Conservation (phyloP, 179 eudicot species). For the Beta macrorhiza region DNA sequence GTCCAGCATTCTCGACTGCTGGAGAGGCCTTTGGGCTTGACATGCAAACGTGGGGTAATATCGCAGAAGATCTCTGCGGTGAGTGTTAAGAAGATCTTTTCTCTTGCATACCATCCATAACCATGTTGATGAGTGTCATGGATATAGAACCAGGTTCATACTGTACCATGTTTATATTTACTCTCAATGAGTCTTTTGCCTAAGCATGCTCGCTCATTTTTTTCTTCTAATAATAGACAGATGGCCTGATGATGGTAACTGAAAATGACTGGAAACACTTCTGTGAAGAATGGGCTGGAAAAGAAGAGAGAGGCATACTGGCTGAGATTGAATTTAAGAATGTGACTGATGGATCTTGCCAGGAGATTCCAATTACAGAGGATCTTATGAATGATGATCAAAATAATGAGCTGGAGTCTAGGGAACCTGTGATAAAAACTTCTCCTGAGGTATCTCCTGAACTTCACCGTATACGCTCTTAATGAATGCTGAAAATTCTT, state of each 20-base stretch:
- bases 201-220: background rate
- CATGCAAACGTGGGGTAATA: conserved; percentile 67
- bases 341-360: conserved; percentile 40
- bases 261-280: conserved; percentile 83
- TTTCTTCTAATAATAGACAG: conserved; percentile 48
- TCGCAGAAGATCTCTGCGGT: conserved; percentile 65
- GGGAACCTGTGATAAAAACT: conserved; percentile 54
- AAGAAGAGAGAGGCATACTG: conserved; percentile 48
- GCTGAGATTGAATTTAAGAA: conserved; percentile 59
- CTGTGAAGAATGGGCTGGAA: conserved; percentile 87
- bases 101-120: background rate
- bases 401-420: conserved; percentile 48
- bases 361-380: conserved; percentile 50
- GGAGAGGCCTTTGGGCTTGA: conserved; percentile 72
- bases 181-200: background rate
- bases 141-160: background rate
- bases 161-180: conserved; percentile 15
- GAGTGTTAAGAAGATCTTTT: conserved; percentile 32
- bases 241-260: conserved; percentile 62
- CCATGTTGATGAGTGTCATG: background rate
- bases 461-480: background rate
- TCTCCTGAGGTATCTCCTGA: conserved; percentile 62
- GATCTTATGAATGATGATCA: conserved; percentile 46
- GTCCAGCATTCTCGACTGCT: conserved; percentile 75
- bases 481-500: background rate